These are phyloP conservation scores for Raffaelea albimanens DNA, from an alignment of 2,329 filamentous ascomycete genomes.

Conservation along the genomic window DNA sequence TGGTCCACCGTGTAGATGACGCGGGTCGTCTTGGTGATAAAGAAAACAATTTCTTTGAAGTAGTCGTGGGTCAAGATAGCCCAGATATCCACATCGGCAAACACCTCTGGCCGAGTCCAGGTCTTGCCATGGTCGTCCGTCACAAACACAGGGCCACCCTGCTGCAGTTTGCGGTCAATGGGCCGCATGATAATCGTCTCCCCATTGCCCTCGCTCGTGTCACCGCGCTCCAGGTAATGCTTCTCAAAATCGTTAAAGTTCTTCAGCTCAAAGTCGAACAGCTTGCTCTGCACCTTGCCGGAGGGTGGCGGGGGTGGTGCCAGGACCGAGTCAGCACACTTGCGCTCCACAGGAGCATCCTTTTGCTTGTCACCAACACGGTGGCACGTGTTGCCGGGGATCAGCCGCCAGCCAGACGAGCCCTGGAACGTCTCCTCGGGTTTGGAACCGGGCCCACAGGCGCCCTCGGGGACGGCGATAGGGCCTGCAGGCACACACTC, in stretches of 20 bases:
- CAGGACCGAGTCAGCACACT: conserved; percentile 57
- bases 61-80: conserved; percentile 69
- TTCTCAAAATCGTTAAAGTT: conserved; percentile 42
- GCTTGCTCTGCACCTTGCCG: conserved; percentile 55
- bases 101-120: conserved; percentile 56
- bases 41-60: conserved; percentile 78
- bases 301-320: conserved; percentile 43
- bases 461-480: conserved; percentile 57
- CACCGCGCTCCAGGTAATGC: conserved; percentile 71
- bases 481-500: conserved; percentile 58
- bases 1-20: conserved; percentile 78
- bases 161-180: conserved; percentile 34
- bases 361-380: conserved; percentile 51
- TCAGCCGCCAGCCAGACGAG: conserved; percentile 83
- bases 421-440: conserved; percentile 68
- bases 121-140: conserved; percentile 81
- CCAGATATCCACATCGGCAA: conserved; percentile 60
- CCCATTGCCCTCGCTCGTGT: conserved; percentile 49
- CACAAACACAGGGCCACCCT: conserved; percentile 55
- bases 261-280: conserved; percentile 48
- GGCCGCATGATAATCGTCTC: conserved; percentile 60
- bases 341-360: conserved; percentile 62
- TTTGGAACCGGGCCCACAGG: conserved; percentile 53
- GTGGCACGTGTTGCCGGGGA: conserved; percentile 72
- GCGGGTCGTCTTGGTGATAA: conserved; percentile 58